These are phyloP conservation scores for Parachaetomium inaequale DNA, from an alignment of 495 filamentous ascomycete genomes.

Conservation along the genomic window DNA sequence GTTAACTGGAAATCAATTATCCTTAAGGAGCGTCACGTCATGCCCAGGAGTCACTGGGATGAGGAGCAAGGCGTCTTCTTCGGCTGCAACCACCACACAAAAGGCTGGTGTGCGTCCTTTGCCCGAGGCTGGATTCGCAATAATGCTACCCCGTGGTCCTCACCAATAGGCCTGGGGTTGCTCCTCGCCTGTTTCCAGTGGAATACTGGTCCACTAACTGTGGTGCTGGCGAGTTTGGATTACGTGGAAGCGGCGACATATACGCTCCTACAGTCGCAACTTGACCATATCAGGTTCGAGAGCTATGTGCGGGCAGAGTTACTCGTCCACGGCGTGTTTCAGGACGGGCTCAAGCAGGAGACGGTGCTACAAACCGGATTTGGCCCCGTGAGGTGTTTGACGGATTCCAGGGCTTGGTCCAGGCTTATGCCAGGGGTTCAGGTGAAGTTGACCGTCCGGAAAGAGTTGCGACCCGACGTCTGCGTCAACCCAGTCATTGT, in stretches of 20 bases:
- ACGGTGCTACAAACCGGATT: not conserved
- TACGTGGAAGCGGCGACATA: not conserved
- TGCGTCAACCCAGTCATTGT: not conserved
- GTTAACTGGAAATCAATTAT: not conserved
- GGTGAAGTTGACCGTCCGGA: not conserved
- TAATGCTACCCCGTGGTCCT: not conserved
- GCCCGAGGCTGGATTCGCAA: not conserved
- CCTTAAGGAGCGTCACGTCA: accelerated
- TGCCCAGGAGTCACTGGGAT: slow-evolving; percentile 7
- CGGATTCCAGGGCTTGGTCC: not conserved
- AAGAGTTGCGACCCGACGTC: not conserved
- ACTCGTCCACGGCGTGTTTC: not conserved
- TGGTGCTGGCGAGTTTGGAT: not conserved
- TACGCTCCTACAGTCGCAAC: not conserved
- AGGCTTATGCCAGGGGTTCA: not conserved
- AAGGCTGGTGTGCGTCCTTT: not conserved
- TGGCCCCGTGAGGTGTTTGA: not conserved
- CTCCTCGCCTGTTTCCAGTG: not conserved
- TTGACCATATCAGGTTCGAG: not conserved
- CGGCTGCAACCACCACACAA: not conserved
- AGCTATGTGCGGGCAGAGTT: not conserved
- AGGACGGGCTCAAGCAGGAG: not conserved
- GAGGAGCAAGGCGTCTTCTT: not conserved
- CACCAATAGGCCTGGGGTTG: not conserved
- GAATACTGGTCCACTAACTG: not conserved